These are phyloP conservation scores for Penicillium crustosum DNA, from an alignment of 2,329 filamentous ascomycete species.

Conservation along the genomic window DNA sequence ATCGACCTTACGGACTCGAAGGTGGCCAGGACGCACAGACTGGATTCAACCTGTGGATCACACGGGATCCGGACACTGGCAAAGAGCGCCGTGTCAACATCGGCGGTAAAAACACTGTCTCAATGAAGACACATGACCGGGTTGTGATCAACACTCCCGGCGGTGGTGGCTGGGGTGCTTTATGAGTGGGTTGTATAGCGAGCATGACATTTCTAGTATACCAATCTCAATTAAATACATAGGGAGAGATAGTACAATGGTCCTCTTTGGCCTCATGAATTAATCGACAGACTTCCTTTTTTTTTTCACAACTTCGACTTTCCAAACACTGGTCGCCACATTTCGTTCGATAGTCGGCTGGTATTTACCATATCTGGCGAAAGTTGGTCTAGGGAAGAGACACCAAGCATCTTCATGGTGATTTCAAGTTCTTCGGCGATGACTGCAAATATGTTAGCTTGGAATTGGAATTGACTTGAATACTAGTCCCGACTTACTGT, in stretches of 20 bases:
- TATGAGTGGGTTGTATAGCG: constrained; percentile 6
- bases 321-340: constrained; percentile 19
- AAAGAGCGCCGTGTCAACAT: constrained; percentile 57
- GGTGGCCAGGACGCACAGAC: constrained; percentile 77
- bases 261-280: not conserved
- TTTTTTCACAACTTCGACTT: constrained; percentile 13
- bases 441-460: constrained; percentile 7
- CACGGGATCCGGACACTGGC: constrained; percentile 62
- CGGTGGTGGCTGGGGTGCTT: constrained; percentile 44
- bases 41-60: constrained; percentile 85
- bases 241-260: not conserved
- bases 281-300: not conserved
- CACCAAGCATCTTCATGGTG: constrained; percentile 24
- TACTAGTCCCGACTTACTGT: constrained; percentile 8
- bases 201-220: not conserved
- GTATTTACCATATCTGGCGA: constrained; percentile 21
- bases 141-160: constrained; percentile 62
- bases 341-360: constrained; percentile 18
- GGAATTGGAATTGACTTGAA: not conserved
- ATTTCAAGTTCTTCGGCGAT: constrained; percentile 20
- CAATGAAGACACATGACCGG: constrained; percentile 59
- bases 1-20: constrained; percentile 76
- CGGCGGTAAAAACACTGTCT: constrained; percentile 63
- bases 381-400: constrained; percentile 17
- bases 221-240: constrained; percentile 2